Conservation (phyloP, 1,284 basidiomycete species). For the Sanghuangporus sanghuang region DNA sequence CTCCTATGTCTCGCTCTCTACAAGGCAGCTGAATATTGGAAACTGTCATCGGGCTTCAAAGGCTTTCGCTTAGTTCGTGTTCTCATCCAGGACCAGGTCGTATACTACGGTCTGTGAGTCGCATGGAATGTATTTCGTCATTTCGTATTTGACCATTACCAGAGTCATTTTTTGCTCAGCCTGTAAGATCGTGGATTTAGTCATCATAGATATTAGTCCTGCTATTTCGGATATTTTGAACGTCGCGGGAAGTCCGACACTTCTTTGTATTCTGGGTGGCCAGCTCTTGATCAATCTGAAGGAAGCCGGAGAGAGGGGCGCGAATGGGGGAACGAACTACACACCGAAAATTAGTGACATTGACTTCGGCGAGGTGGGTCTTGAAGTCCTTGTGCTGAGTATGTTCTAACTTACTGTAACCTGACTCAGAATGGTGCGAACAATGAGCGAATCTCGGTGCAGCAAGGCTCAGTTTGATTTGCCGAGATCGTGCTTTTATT, state of each 20-base stretch:
- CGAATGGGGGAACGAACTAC: conserved; percentile 3
- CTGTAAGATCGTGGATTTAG: background rate
- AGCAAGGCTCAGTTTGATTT: too few relatives aligned
- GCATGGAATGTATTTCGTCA: background rate
- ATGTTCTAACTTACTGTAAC: too few relatives aligned
- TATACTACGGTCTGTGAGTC: conserved; percentile 4
- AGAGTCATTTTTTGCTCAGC: conserved; percentile 1
- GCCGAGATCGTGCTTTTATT: too few relatives aligned
- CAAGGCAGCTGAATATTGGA: conserved; percentile 5
- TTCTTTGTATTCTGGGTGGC: conserved; percentile 10
- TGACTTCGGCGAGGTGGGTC: background rate
- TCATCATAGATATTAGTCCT: too few relatives aligned
- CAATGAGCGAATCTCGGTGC: too few relatives aligned
- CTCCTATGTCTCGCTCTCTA: conserved; percentile 2
- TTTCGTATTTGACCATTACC: background rate
- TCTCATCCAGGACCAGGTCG: conserved; percentile 4
- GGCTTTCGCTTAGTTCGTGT: conserved; percentile 4
- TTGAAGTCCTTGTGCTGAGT: too few relatives aligned
- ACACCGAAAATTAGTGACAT: background rate
- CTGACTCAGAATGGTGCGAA: too few relatives aligned
- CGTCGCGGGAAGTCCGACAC: background rate
- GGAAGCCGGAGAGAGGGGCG: conserved; percentile 6
- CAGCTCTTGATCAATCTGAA: conserved; percentile 4
- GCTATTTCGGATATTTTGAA: background rate
- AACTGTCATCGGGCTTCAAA: background rate